phyloP scores from a whole-genome alignment of 139 green algal species.

The Chlorella vulgaris region DNA sequence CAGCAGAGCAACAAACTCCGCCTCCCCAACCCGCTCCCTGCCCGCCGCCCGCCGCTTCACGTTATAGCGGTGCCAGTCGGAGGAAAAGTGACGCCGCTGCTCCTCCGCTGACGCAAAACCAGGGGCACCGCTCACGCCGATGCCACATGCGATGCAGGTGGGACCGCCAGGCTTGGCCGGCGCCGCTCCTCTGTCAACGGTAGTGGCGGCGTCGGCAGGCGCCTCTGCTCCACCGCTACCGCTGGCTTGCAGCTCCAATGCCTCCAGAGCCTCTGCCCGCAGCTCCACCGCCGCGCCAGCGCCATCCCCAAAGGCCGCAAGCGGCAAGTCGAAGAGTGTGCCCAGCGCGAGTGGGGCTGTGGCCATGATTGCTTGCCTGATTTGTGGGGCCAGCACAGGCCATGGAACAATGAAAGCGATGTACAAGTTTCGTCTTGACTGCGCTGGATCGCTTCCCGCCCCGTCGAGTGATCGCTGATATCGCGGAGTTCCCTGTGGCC shows the following conservation, averaged over 20 bases:
- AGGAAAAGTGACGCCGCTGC: conserved; percentile 85
- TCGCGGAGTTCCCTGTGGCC: no score
- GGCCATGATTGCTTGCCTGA: neutral
- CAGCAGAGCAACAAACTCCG: conserved; percentile 67
- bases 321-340: conserved; percentile 29
- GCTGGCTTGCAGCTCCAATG: neutral
- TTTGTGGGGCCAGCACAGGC: neutral
- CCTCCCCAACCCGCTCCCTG: conserved; percentile 27
- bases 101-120: conserved; percentile 64
- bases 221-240: neutral
- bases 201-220: neutral
- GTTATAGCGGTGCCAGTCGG: conserved; percentile 92
- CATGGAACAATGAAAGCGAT: no score
- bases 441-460: no score
- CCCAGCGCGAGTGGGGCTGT: neutral
- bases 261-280: neutral
- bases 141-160: conserved; percentile 73
- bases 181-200: neutral
- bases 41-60: conserved; percentile 71
- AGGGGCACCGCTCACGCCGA: conserved; percentile 46
- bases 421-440: no score
- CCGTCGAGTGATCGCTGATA: no score
- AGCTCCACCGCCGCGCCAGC: neutral
- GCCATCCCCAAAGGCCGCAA: neutral
- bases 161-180: conserved; percentile 30